A percentile compares a stretch with the other conserved stretches of the same genome.
Evolutionary conservation across 2,329 filamentous ascomycete species (phyloP).

Genomic region (Colletotrichum tropicale): DNA sequence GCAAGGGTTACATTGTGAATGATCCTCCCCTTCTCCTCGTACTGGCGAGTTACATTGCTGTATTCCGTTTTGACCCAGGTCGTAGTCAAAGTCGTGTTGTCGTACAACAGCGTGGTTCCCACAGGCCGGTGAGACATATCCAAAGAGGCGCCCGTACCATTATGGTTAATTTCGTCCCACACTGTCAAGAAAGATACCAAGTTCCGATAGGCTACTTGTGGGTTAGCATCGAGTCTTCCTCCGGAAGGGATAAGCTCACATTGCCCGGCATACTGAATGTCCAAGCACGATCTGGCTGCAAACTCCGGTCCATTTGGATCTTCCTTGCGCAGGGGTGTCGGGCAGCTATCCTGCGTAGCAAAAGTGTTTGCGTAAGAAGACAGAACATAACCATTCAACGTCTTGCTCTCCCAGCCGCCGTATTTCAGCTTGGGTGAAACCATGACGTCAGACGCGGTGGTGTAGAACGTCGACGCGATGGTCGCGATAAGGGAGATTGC

Average conservation of each 20-base stretch:
- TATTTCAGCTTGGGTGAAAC: constrained; percentile 74
- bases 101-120: constrained; percentile 68
- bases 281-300: constrained; percentile 63
- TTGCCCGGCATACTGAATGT: constrained; percentile 72
- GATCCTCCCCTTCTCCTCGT: constrained; percentile 55
- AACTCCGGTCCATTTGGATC: constrained; percentile 37
- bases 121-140: constrained; percentile 55
- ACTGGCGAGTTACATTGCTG: constrained; percentile 56
- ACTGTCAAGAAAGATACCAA: constrained; percentile 63
- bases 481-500: constrained; percentile 68
- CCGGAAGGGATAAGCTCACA: constrained; percentile 31
- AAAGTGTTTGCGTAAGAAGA: constrained; percentile 66
- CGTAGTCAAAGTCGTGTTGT: constrained; percentile 74
- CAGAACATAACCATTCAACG: constrained; percentile 61
- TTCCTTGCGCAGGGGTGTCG: constrained; percentile 59
- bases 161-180: constrained; percentile 55
- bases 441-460: constrained; percentile 76
- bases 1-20: constrained; percentile 80
- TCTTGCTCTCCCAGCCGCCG: constrained; percentile 51
- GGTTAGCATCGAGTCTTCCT: not conserved
- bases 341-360: constrained; percentile 62
- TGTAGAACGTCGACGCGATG: constrained; percentile 73
- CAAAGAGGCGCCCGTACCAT: constrained; percentile 43
- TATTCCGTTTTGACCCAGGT: constrained; percentile 69
- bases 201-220: constrained; percentile 64